These are phyloP conservation scores for Epithemia pelagica DNA, from an alignment of 108 stramenopile species.

Conservation along the genomic window DNA sequence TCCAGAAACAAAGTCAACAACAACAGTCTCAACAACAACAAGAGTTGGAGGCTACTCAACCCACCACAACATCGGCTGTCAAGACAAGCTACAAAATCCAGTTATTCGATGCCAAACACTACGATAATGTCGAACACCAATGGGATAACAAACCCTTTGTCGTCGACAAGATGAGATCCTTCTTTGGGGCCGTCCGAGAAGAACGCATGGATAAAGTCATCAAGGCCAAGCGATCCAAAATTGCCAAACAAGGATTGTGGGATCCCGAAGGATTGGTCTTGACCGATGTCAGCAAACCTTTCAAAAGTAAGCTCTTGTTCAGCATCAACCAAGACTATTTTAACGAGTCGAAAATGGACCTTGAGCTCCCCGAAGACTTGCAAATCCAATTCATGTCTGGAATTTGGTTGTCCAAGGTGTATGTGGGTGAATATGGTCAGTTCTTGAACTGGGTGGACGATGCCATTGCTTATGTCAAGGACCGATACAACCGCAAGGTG, in stretches of 20 bases:
- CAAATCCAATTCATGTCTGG: neutral
- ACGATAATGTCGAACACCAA: conserved; percentile 1
- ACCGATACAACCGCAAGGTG: neutral
- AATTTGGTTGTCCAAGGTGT: conserved; percentile 1
- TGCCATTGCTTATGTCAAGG: neutral
- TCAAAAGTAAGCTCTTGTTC: neutral
- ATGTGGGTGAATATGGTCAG: neutral
- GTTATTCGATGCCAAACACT: neutral
- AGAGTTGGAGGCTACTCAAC: too few species aligned
- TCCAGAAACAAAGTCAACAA: too few species aligned
- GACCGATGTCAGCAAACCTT: neutral
- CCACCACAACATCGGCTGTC: too few species aligned
- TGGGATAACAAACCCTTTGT: conserved; percentile 5
- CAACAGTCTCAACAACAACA: too few species aligned
- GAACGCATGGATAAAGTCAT: conserved; percentile 1
- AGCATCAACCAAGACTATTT: neutral
- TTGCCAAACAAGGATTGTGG: neutral
- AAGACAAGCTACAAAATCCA: conserved; percentile 6
- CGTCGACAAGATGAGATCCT: neutral
- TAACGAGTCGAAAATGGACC: neutral
- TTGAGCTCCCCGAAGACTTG: neutral
- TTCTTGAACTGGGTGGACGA: conserved; percentile 2
- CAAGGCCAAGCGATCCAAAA: neutral
- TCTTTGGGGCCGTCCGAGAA: neutral
- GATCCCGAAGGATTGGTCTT: conserved; percentile 6